A percentile compares a stretch with the other conserved stretches of the same genome.
Conservation (phyloP, 2,329 filamentous ascomycete genomes). For the Westerdykella aurantiaca region DNA sequence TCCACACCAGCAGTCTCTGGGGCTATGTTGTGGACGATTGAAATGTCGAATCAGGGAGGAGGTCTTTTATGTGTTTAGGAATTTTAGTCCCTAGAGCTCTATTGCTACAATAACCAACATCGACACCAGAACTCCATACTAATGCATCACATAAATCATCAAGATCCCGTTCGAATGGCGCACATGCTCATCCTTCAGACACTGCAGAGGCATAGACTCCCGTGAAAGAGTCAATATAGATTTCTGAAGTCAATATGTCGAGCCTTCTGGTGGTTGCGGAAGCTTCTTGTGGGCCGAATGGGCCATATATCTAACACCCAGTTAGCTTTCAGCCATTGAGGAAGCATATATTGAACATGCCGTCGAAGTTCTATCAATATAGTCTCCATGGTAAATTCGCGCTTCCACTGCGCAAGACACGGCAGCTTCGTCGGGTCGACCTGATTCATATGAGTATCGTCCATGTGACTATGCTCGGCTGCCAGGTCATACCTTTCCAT, state of each 20-base stretch:
- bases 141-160: slow-evolving; percentile 20
- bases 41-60: too few species aligned
- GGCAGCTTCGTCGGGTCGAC: slow-evolving; percentile 80
- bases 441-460: slow-evolving; percentile 34
- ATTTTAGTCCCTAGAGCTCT: too few species aligned
- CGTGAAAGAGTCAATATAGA: too few species aligned
- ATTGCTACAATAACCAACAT: too few species aligned
- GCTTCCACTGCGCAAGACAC: slow-evolving; percentile 84
- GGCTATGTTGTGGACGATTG: too few species aligned
- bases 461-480: not conserved
- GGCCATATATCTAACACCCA: slow-evolving; percentile 73
- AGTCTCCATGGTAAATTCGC: slow-evolving; percentile 92
- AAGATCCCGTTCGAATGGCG: too few species aligned
- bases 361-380: slow-evolving; percentile 80
- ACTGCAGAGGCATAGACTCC: too few species aligned
- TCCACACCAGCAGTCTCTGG: too few species aligned
- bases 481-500: slow-evolving; percentile 56
- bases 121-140: slow-evolving; percentile 24
- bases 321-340: slow-evolving; percentile 2
- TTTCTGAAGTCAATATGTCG: slow-evolving; percentile 45
- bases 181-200: too few species aligned
- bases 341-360: slow-evolving; percentile 39
- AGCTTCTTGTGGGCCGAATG: slow-evolving; percentile 89
- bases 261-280: slow-evolving; percentile 84
- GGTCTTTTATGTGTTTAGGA: too few species aligned